A percentile compares a stretch with the other conserved stretches of the same genome.
These are phyloP conservation scores for Trichoderma harzianum DNA, from an alignment of 2,329 filamentous ascomycete species.

Conservation along the genomic window DNA sequence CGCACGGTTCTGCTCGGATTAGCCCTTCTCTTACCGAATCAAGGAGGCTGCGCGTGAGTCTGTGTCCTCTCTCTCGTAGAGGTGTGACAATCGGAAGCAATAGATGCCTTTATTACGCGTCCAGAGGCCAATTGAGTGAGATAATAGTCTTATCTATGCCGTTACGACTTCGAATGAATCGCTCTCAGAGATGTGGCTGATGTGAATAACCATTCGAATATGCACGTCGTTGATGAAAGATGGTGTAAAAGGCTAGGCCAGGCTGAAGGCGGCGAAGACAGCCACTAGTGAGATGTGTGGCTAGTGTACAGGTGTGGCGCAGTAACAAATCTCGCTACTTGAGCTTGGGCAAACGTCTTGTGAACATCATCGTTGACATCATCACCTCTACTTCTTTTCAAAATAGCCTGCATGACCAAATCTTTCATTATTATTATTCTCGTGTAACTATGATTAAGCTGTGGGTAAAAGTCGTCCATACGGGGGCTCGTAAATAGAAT, in stretches of 20 bases:
- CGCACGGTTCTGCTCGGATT: not conserved
- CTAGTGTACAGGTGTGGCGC: not conserved
- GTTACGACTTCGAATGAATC: not conserved
- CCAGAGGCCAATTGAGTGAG: not conserved
- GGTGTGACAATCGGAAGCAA: not conserved
- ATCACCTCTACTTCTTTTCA: not conserved
- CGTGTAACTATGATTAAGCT: not conserved
- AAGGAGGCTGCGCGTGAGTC: not conserved
- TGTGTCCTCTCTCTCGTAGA: not conserved
- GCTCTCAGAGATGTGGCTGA: not conserved
- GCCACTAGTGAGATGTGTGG: conserved; percentile 2
- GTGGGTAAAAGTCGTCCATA: not conserved
- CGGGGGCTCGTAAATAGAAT: not conserved
- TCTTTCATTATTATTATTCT: not conserved
- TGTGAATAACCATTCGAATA: not conserved
- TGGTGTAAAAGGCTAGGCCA: not conserved
- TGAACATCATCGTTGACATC: not conserved
- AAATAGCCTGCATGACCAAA: not conserved
- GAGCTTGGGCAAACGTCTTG: not conserved
- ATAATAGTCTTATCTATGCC: not conserved
- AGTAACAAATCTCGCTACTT: not conserved
- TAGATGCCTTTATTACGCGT: not conserved
- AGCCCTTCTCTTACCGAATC: not conserved
- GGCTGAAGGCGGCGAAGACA: not conserved
- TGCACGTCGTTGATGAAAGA: not conserved